Conservation (phyloP, 768 basidiomycete species). For the Lactifluus echinatus region DNA sequence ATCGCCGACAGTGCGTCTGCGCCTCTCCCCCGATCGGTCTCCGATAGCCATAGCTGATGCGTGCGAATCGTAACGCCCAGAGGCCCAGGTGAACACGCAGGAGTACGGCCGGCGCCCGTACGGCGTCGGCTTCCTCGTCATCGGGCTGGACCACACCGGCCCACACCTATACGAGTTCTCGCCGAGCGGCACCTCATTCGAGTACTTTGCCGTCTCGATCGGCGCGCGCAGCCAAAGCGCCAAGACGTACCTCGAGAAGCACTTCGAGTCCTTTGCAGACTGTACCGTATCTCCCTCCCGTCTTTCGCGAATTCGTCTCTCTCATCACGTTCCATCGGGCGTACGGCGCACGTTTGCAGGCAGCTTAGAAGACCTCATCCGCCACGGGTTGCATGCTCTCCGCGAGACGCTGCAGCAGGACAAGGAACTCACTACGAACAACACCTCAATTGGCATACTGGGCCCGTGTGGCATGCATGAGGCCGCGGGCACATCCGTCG, state of each 20-base stretch:
- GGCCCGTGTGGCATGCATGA: conserved; percentile 62
- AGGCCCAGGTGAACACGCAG: conserved; percentile 98
- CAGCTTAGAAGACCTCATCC: conserved; percentile 78
- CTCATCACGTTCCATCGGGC: neutral
- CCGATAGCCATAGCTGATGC: neutral
- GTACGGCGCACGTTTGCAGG: conserved; percentile 36
- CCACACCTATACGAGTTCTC: conserved; percentile 99
- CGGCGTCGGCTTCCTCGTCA: conserved; percentile 96
- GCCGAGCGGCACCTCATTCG: conserved; percentile 93
- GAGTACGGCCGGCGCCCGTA: conserved; percentile 97
- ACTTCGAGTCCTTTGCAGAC: conserved; percentile 80
- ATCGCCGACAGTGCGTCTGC: conserved; percentile 85
- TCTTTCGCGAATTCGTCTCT: neutral
- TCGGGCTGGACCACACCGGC: conserved; percentile 92
- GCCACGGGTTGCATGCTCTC: conserved; percentile 89
- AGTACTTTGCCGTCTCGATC: conserved; percentile 98
- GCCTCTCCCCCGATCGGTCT: neutral
- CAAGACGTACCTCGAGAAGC: conserved; percentile 95
- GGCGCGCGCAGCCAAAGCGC: conserved; percentile 97
- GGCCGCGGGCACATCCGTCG: conserved; percentile 35
- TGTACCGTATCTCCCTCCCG: conserved; percentile 35
- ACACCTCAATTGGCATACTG: conserved; percentile 92
- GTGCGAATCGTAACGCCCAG: conserved; percentile 32
- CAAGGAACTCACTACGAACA: conserved; percentile 87
- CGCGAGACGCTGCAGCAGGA: conserved; percentile 98